Evolutionary conservation across 2,329 filamentous ascomycete species (phyloP).

Genomic region (Lasiodiplodia theobromae): DNA sequence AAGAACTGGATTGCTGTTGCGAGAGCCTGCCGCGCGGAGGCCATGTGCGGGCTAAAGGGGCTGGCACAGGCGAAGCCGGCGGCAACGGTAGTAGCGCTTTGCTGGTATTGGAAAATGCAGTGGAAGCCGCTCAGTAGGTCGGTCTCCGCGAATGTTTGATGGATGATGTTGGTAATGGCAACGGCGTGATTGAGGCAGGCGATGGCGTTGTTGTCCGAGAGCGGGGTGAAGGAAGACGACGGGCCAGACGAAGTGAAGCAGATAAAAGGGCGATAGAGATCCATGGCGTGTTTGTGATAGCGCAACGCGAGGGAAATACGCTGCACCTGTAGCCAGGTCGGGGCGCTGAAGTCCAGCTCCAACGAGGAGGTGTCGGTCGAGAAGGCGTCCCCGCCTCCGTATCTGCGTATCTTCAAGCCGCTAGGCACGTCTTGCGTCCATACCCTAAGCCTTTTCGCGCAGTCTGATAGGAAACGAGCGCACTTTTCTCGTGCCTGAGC

Average conservation of each 20-base stretch:
- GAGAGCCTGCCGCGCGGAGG: no score
- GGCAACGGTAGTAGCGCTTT: conserved; percentile 49
- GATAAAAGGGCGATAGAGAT: conserved; percentile 39
- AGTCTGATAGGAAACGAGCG: conserved; percentile 41
- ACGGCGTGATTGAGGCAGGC: conserved; percentile 36
- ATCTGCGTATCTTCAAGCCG: conserved; percentile 37
- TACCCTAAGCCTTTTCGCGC: conserved; percentile 39
- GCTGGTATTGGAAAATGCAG: conserved; percentile 53
- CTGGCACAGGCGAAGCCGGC: neutral
- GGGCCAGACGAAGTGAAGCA: conserved; percentile 27
- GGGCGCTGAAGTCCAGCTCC: conserved; percentile 23
- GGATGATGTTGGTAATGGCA: conserved; percentile 34
- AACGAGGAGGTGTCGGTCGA: conserved; percentile 34
- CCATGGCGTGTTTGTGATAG: conserved; percentile 38
- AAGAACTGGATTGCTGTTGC: no score
- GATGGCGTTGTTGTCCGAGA: conserved; percentile 32
- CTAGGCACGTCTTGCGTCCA: conserved; percentile 49
- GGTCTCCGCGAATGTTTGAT: conserved; percentile 34
- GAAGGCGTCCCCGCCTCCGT: conserved; percentile 32
- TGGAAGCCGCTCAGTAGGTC: conserved; percentile 43
- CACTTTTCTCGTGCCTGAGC: conserved; percentile 39
- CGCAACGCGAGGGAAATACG: conserved; percentile 37
- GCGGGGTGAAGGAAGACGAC: conserved; percentile 9
- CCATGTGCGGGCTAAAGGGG: no score
- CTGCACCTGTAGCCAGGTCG: conserved; percentile 31